Base-by-base conservation (phyloP, 1,284 basidiomycete genomes). In the Cryptococcus sp. region DNA sequence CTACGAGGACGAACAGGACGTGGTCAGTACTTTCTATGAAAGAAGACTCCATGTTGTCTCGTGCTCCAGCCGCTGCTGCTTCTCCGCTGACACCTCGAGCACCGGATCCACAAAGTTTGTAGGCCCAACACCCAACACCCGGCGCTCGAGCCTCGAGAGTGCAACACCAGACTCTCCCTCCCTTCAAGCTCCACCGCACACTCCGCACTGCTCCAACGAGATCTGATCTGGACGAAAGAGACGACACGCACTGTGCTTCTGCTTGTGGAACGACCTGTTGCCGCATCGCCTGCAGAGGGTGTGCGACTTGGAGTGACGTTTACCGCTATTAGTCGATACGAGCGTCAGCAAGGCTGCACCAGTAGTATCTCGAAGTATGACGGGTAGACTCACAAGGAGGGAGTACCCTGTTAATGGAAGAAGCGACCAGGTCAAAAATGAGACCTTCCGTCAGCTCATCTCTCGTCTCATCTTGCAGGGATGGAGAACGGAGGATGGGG, bases 221-320 rank as follows among this genome's bases (percentile, higher is more conserved):
- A 46, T 5, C 17, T 13, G 30, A 4, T n/a, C 16, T 6, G 19
- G 38, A 11, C 42, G 52, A 23, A 38, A 17, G 47, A 19, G 39
- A 46, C 51, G 17, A 47, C 22, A 83, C 89, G 72, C 64, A 93
- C 92, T 88, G 85, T 96, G 93, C 85, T 97, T 90, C 83, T 97
- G 94, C 82, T 87, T 88, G 87, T 97, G 94, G 86, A 96, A 93
- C 45, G 91, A 85, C 65, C 93, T 88, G 80, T 86, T 85, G 71
- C 92, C 91, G 83, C 93, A 97, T 77, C 93, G 90, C 78, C 92
- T 86, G 86, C 93, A 96, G 74, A 95, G 86, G 63, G 93, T 96
- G 87, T 98, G 95, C 76, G 91, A 89, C 86, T 99, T 99, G 75
- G 92, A 92, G 88, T 96, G 94, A 80, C 90, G 85, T 85, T 94